A percentile compares a stretch with the other conserved stretches of the same genome.
These are phyloP conservation scores for Anthoceros angustus DNA, from an alignment of 225 moss, liverwort and hornwort genomes.

Conservation along the genomic window DNA sequence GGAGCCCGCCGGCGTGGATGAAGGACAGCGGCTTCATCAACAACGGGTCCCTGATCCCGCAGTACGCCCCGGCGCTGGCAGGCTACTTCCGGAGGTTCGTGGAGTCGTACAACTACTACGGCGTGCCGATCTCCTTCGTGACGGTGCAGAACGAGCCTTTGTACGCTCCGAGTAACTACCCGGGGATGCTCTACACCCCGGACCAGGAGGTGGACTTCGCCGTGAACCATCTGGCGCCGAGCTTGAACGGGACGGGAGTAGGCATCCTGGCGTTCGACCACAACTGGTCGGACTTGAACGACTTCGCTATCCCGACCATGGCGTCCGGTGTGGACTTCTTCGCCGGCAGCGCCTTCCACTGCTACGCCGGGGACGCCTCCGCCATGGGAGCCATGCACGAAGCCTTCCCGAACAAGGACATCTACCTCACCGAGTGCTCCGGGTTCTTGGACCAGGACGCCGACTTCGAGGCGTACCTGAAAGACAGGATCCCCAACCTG, in stretches of 20 bases:
- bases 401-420: constrained; percentile 19
- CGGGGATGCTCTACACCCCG: constrained; percentile 29
- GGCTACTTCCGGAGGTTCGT: constrained; percentile 15
- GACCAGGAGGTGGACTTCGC: constrained; percentile 38
- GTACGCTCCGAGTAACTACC: constrained; percentile 18
- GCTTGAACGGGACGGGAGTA: constrained; percentile 22
- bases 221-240: constrained; percentile 12
- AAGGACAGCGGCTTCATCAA: constrained; percentile 18
- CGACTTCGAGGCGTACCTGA: constrained; percentile 24
- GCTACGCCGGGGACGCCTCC: constrained; percentile 16
- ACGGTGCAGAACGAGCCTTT: constrained; percentile 35
- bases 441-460: constrained; percentile 8
- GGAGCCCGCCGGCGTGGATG: constrained; percentile 32
- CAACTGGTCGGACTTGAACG: constrained; percentile 26
- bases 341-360: constrained; percentile 36
- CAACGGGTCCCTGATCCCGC: constrained; percentile 18
- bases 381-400: constrained; percentile 27
- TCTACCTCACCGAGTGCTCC: constrained; percentile 31
- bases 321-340: constrained; percentile 23
- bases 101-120: constrained; percentile 17
- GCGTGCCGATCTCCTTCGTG: constrained; percentile 21
- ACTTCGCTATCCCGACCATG: constrained; percentile 30
- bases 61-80: constrained; percentile 21
- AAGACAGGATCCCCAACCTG: constrained; percentile 31
- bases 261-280: constrained; percentile 25